These are phyloP conservation scores for Reutealis trisperma DNA, from an alignment of 345 rosid species.

Conservation along the genomic window DNA sequence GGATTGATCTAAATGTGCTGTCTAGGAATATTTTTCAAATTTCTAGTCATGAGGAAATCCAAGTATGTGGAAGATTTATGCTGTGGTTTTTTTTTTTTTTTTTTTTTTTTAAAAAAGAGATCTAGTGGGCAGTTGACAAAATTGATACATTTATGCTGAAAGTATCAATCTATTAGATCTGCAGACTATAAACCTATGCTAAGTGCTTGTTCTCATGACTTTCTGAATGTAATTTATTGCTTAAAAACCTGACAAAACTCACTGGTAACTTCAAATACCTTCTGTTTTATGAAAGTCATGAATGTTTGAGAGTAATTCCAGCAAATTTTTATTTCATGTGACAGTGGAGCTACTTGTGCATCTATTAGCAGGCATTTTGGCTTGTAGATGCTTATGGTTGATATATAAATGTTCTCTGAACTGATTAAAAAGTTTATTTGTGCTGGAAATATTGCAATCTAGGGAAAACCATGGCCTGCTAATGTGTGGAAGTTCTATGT, in stretches of 20 bases:
- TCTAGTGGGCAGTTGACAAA: background rate
- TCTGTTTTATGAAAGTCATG: background rate
- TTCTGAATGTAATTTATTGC: conserved; percentile 1
- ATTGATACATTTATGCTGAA: background rate
- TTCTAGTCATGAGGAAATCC: background rate
- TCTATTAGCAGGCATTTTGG: background rate
- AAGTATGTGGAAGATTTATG: background rate
- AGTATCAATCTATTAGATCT: background rate
- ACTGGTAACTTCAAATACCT: background rate
- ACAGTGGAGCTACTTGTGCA: background rate
- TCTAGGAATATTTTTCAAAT: background rate
- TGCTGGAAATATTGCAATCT: conserved; percentile 29
- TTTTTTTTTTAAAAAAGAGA: too few relatives aligned
- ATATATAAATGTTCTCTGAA: background rate
- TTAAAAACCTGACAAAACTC: background rate
- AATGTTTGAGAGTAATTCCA: background rate
- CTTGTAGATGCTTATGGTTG: background rate
- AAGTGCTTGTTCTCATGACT: background rate
- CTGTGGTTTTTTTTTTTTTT: background rate
- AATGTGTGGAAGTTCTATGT: conserved; percentile 87
- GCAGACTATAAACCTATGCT: background rate
- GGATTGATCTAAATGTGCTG: background rate
- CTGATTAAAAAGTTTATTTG: background rate
- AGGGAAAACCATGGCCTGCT: conserved; percentile 93
- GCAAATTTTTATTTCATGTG: background rate